Evolutionary conservation across 192 early-diverging fungal species (phyloP).

Genomic region (Dimargaris xerosporica): DNA sequence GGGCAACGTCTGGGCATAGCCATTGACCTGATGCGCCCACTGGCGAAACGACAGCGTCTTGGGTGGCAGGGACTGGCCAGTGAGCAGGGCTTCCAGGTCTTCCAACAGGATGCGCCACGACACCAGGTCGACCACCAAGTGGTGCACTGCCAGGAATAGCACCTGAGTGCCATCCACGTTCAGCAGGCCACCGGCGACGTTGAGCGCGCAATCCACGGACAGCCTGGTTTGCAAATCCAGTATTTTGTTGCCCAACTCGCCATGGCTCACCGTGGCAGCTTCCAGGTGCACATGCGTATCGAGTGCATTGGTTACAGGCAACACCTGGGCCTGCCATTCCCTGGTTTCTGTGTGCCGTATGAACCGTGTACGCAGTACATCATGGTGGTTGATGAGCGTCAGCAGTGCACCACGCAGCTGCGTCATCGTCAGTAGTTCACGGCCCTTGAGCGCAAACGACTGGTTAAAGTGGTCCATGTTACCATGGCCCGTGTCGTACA

Average conservation of each 20-base stretch:
- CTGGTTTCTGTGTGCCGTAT: too few relatives aligned
- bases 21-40: background rate
- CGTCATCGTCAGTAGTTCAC: background rate
- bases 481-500: background rate
- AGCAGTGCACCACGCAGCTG: background rate
- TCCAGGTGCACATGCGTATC: background rate
- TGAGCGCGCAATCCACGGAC: background rate
- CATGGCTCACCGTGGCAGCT: background rate
- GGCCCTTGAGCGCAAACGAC: background rate
- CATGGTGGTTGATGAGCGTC: background rate
- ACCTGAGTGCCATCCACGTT: background rate
- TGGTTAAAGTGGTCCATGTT: constrained; percentile 2
- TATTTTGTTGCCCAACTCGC: background rate
- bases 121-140: constrained; percentile 8
- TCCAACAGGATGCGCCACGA: constrained; percentile 8
- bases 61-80: background rate
- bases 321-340: background rate
- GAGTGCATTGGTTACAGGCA: background rate
- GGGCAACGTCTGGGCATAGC: background rate
- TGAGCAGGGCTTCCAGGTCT: background rate
- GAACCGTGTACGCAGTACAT: background rate
- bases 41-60: background rate
- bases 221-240: background rate
- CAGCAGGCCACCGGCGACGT: background rate
- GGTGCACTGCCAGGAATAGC: constrained; percentile 4